Evolutionary conservation across 768 basidiomycete species (phyloP), one percentile per base, ranked within the genome.

Genomic region (Naganishia friedmannii): DNA sequence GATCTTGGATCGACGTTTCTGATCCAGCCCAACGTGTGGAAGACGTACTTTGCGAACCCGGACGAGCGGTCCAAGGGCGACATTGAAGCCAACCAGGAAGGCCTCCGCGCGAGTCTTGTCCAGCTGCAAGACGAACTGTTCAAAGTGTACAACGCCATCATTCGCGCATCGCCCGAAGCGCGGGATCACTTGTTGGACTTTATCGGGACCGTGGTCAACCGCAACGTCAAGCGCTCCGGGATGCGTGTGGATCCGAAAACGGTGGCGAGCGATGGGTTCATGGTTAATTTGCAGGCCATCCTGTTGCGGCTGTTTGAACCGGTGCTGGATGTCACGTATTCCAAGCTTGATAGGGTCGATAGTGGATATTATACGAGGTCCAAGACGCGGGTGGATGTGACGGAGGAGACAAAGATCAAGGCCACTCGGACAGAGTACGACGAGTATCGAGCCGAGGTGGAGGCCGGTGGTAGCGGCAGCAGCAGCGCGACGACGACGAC

Each of bases 341-440:
- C 89, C 53, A 98, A 96, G 86, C 57, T 69, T 76, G 90, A 96
- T 78, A 89, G 90, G 70, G 91, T 99, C 58, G 95, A 99, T 76
- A 84, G 88, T 1, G 80, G 88, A 8, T 98, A 89, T 80, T 94
- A 88, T 77, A 87, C 87, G 12, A 86, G 86, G 70, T 89, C 89
- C 5, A 78, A 83, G 12, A n/a, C n/a, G n/a, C 85, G 92, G 7
- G 86, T 98, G 32, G 85, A 91, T 73, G 81, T 95, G 28, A 87
- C 82, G 32, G 95, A 98, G 17, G 92, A 96, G 78, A 99, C 96
- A 0, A 88, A 93, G 63, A 90, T 99, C 73, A 93, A 92, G 74
- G 93, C 93, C 0, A 92, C 92, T 0, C 89, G 88, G 73, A 90
- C 92, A 68, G 93, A 98, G 75, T 91, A 90, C 0, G 83, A 86